phyloP scores from a whole-genome alignment of 371 early-diverging fungal species.

The Mortierella sp. region DNA sequence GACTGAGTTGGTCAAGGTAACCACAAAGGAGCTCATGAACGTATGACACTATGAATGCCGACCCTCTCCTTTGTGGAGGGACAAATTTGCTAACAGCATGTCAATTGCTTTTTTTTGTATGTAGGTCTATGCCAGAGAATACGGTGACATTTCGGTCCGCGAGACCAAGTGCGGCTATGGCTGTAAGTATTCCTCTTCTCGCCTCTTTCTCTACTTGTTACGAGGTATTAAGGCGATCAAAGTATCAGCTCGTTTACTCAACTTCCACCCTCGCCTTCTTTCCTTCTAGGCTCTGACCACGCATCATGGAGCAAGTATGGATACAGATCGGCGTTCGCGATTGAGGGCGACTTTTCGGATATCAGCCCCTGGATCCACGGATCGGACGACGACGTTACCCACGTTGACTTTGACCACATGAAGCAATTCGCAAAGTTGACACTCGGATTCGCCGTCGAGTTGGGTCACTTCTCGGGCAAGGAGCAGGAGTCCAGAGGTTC shows the following conservation, averaged over 20 bases:
- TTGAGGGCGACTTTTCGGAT: slow-evolving; percentile 83
- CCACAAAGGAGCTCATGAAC: neutral
- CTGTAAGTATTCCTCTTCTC: slow-evolving; percentile 41
- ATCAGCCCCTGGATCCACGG: slow-evolving; percentile 82
- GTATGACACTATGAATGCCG: too few relatives aligned
- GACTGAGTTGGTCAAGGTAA: slow-evolving; percentile 71
- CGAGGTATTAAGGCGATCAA: too few relatives aligned
- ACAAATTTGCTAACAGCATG: neutral
- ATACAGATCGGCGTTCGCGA: slow-evolving; percentile 87
- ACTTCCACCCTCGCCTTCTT: neutral
- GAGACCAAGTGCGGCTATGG: slow-evolving; percentile 82
- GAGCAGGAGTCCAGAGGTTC: too few relatives aligned
- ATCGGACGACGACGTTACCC: slow-evolving; percentile 74
- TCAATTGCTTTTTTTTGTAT: neutral
- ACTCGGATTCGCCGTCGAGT: slow-evolving; percentile 88
- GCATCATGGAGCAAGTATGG: slow-evolving; percentile 93
- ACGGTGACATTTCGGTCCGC: slow-evolving; percentile 66
- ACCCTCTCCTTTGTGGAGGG: too few relatives aligned
- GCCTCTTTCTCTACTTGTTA: too few relatives aligned
- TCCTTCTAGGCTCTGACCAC: slow-evolving; percentile 78
- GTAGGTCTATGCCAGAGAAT: slow-evolving; percentile 42
- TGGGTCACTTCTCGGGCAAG: slow-evolving; percentile 62
- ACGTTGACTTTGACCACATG: slow-evolving; percentile 89
- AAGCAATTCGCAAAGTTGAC: slow-evolving; percentile 86
- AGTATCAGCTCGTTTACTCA: too few relatives aligned